Percentiles rank a stretch among this genome's conserved stretches.
Conservation (phyloP, 306 rosid genomes). For the Cicer arietinum region DNA sequence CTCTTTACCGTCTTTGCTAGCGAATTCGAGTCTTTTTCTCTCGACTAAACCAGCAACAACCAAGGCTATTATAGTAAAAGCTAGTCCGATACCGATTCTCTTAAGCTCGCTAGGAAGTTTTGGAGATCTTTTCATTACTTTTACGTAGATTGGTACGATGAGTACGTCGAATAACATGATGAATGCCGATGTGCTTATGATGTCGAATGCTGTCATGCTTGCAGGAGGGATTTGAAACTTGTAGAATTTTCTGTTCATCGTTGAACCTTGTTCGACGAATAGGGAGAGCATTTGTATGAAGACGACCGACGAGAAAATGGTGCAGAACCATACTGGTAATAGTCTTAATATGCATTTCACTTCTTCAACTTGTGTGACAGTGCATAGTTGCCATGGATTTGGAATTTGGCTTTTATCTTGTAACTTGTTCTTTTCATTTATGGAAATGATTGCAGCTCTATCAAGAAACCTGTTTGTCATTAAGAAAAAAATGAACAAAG, state of each 20-base stretch:
- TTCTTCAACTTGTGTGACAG: slow-evolving; percentile 68
- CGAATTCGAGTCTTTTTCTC: slow-evolving; percentile 46
- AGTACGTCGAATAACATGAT: slow-evolving; percentile 54
- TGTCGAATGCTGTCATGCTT: slow-evolving; percentile 67
- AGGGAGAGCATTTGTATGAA: slow-evolving; percentile 69
- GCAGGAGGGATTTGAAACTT: slow-evolving; percentile 66
- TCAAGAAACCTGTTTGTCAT: slow-evolving; percentile 55
- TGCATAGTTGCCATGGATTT: slow-evolving; percentile 63
- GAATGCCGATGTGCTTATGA: slow-evolving; percentile 59
- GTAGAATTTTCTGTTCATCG: slow-evolving; percentile 54
- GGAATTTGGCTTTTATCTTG: slow-evolving; percentile 44
- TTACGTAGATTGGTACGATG: slow-evolving; percentile 48
- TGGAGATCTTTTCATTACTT: slow-evolving; percentile 50
- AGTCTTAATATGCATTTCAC: slow-evolving; percentile 60
- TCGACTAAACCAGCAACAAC: slow-evolving; percentile 58
- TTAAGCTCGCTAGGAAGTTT: slow-evolving; percentile 54
- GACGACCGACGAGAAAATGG: slow-evolving; percentile 63
- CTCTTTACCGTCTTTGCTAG: slow-evolving; percentile 40
- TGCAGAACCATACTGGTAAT: slow-evolving; percentile 63
- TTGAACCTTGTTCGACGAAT: slow-evolving; percentile 65
- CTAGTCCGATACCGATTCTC: slow-evolving; percentile 62
- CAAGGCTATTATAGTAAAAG: slow-evolving; percentile 54
- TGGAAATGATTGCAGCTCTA: slow-evolving; percentile 54
- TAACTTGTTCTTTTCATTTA: slow-evolving; percentile 38
- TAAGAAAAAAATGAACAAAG: background rate